Conservation (phyloP, 768 basidiomycete species). For the Hygrocybe coccinea region DNA sequence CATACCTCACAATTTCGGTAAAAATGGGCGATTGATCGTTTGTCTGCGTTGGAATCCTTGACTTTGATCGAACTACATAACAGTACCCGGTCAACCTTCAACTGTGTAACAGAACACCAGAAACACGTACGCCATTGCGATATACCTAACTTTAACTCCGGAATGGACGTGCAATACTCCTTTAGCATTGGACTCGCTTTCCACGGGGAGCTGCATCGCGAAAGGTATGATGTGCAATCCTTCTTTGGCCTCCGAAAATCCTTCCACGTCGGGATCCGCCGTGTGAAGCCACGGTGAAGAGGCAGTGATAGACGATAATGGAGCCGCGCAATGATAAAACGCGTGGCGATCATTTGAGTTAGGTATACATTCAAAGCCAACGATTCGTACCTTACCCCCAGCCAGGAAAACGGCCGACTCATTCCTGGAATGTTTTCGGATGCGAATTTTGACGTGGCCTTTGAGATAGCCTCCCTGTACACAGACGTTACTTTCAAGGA, state of each 20-base stretch:
- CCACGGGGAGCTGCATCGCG: conserved; percentile 58
- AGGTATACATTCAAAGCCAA: conserved; percentile 77
- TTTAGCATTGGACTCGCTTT: conserved; percentile 48
- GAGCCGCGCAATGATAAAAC: conserved; percentile 73
- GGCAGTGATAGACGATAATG: conserved; percentile 47
- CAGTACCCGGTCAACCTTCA: not conserved
- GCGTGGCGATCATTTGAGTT: conserved; percentile 59
- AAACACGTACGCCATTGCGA: conserved; percentile 66
- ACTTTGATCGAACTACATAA: conserved; percentile 65
- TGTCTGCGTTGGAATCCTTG: conserved; percentile 54
- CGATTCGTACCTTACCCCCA: conserved; percentile 71
- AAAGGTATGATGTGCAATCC: conserved; percentile 74
- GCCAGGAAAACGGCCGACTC: conserved; percentile 59
- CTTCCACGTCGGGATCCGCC: conserved; percentile 51
- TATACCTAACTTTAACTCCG: conserved; percentile 69
- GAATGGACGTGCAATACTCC: conserved; percentile 51
- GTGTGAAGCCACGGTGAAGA: conserved; percentile 40
- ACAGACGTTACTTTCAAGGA: conserved; percentile 66
- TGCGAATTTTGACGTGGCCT: conserved; percentile 63
- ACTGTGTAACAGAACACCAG: not conserved
- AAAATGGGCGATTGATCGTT: conserved; percentile 81
- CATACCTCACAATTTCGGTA: conserved; percentile 79
- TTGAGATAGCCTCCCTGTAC: conserved; percentile 75
- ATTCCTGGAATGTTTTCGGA: conserved; percentile 53
- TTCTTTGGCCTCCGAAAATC: conserved; percentile 56